phyloP scores from a whole-genome alignment of 2,329 filamentous ascomycete species.

The Neonectria ditissima region DNA sequence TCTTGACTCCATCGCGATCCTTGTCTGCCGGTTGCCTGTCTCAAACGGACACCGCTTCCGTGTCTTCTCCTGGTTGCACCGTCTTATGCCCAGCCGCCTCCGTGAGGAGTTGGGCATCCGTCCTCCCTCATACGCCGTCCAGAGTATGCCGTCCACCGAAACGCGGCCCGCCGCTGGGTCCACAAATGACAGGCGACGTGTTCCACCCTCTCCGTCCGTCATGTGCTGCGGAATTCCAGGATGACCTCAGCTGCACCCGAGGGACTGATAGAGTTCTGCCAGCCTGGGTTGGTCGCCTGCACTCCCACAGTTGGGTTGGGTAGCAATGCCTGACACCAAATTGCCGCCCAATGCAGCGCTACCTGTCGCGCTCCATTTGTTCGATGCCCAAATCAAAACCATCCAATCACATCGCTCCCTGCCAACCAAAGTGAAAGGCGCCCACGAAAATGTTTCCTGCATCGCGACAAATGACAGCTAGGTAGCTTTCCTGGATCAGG shows the following conservation, averaged over 20 bases:
- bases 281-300: constrained; percentile 22
- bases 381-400: constrained; percentile 40
- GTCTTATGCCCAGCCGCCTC: constrained; percentile 37
- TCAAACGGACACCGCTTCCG: constrained; percentile 32
- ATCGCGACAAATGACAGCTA: constrained; percentile 27
- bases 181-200: constrained; percentile 45
- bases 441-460: constrained; percentile 29
- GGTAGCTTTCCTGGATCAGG: constrained; percentile 29
- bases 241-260: constrained; percentile 42
- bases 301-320: constrained; percentile 48
- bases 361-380: constrained; percentile 37
- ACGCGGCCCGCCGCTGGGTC: constrained; percentile 16
- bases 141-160: constrained; percentile 20
- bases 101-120: constrained; percentile 40
- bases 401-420: constrained; percentile 40
- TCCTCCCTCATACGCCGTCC: constrained; percentile 31
- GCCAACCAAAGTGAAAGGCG: constrained; percentile 31
- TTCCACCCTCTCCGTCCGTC: constrained; percentile 37
- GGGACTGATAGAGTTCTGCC: constrained; percentile 25
- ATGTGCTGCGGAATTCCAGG: constrained; percentile 34
- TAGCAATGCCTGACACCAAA: constrained; percentile 53
- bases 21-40: constrained; percentile 29
- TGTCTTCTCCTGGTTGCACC: constrained; percentile 35
- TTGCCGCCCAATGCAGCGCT: constrained; percentile 51
- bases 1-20: constrained; percentile 27